These are phyloP conservation scores for Amanita rimosa DNA, from an alignment of 768 basidiomycete genomes.

Conservation along the genomic window DNA sequence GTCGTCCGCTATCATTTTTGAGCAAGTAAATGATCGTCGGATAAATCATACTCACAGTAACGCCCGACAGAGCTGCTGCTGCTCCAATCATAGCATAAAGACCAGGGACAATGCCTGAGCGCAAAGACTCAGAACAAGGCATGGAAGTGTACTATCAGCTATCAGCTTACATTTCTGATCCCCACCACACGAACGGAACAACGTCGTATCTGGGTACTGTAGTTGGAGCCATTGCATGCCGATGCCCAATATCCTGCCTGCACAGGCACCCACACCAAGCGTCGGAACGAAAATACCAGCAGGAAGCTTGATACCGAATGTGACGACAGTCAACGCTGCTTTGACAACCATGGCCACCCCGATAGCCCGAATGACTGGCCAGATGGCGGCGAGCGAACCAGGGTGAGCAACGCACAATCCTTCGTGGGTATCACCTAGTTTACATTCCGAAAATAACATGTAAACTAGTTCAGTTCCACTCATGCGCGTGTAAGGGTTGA, in stretches of 20 bases:
- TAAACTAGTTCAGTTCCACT: slow-evolving; percentile 93
- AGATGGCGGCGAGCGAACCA: slow-evolving; percentile 39
- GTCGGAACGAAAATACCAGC: slow-evolving; percentile 98
- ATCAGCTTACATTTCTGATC: slow-evolving; percentile 47
- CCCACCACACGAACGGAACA: slow-evolving; percentile 60
- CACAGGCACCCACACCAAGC: slow-evolving; percentile 89
- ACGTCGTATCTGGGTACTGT: slow-evolving; percentile 39
- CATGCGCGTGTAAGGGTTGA: slow-evolving; percentile 88
- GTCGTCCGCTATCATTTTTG: slow-evolving; percentile 53
- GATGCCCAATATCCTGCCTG: slow-evolving; percentile 81
- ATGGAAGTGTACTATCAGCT: background rate
- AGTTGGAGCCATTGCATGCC: slow-evolving; percentile 66
- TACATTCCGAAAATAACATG: slow-evolving; percentile 84
- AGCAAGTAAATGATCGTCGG: background rate
- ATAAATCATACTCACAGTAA: slow-evolving; percentile 49
- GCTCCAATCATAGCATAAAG: slow-evolving; percentile 96
- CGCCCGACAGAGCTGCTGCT: slow-evolving; percentile 89
- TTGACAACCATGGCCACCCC: slow-evolving; percentile 76
- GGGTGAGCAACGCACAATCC: slow-evolving; percentile 67
- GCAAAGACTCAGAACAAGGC: background rate
- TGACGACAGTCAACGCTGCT: slow-evolving; percentile 69
- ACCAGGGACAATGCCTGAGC: slow-evolving; percentile 67
- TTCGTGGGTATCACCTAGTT: slow-evolving; percentile 36
- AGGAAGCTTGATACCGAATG: slow-evolving; percentile 86
- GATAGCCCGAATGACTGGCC: slow-evolving; percentile 55